phyloP scores from a whole-genome alignment of 75 land plant genomes.

The Adiantum capillusveneris region DNA sequence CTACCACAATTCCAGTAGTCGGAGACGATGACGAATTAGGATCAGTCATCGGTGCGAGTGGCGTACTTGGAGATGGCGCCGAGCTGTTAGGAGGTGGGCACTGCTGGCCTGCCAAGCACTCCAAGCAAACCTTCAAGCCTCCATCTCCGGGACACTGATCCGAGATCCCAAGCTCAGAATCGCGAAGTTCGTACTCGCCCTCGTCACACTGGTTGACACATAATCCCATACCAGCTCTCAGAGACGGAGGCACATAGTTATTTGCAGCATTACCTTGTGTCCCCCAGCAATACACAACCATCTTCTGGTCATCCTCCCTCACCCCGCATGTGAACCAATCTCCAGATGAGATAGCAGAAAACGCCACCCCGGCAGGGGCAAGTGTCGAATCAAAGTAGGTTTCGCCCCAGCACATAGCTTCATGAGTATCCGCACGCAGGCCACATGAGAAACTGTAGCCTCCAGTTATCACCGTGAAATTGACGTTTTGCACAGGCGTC shows the following conservation, averaged over 20 bases:
- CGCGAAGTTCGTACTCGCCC: slow-evolving; percentile 1
- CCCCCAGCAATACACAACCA: slow-evolving; percentile 12
- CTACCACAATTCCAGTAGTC: not conserved
- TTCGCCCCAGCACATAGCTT: slow-evolving; percentile 11
- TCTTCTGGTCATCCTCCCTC: slow-evolving; percentile 2
- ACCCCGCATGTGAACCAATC: slow-evolving; percentile 11
- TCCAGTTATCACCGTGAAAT: not conserved
- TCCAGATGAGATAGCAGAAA: slow-evolving; percentile 3
- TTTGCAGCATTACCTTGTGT: slow-evolving; percentile 3
- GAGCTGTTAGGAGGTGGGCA: not conserved
- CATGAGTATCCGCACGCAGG: not conserved
- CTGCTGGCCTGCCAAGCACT: slow-evolving; percentile 1
- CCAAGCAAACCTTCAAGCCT: not conserved
- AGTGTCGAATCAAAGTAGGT: slow-evolving; percentile 3
- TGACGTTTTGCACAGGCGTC: not conserved
- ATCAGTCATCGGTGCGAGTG: too few relatives aligned
- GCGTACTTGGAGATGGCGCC: not conserved
- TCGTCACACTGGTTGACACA: not conserved
- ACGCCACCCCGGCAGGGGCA: not conserved
- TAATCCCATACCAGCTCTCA: slow-evolving; percentile 2
- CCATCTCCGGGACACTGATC: not conserved
- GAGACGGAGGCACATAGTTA: slow-evolving; percentile 2
- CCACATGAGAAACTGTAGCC: slow-evolving; percentile 10
- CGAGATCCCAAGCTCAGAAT: slow-evolving; percentile 1
- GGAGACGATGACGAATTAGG: not conserved